phyloP scores from a whole-genome alignment of 768 basidiomycete species.

The Tulasnella sp. region DNA sequence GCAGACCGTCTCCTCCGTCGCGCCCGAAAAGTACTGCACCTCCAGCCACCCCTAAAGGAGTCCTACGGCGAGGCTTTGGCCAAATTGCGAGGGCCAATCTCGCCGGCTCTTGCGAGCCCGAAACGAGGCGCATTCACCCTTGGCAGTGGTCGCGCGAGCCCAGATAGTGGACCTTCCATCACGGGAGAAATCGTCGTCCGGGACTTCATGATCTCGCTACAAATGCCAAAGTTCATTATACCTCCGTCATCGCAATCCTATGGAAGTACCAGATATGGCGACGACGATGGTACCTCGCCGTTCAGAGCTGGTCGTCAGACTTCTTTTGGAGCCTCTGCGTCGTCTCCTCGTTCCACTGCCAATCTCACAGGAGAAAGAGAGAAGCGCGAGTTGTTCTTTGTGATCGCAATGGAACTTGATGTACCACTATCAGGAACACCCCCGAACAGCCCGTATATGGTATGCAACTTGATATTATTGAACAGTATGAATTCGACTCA shows the following conservation, averaged over 20 bases:
- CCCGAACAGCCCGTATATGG: conserved; percentile 8
- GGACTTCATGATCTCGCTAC: not conserved
- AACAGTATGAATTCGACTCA: not conserved
- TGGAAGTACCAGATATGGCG: not conserved
- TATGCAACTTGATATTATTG: not conserved
- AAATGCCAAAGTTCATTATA: not conserved
- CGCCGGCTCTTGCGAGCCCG: not conserved
- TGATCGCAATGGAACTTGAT: conserved; percentile 4
- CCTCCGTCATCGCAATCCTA: not conserved
- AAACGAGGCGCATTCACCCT: not conserved
- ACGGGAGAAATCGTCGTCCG: conserved; percentile 4
- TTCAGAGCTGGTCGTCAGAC: not conserved
- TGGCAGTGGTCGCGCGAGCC: too few species aligned
- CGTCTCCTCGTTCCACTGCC: not conserved
- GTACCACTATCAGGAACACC: conserved; percentile 5
- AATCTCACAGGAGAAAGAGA: not conserved
- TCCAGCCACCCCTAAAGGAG: not conserved
- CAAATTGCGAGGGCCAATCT: not conserved
- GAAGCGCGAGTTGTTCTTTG: not conserved
- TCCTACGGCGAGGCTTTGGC: conserved; percentile 8
- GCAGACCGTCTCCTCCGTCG: not conserved
- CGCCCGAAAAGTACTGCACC: not conserved
- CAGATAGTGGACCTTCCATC: too few species aligned
- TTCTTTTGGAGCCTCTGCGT: not conserved
- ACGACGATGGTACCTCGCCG: not conserved